Percentiles rank a stretch among this genome's conserved stretches.
These are phyloP conservation scores for Geranium incanum DNA, from an alignment of 441 rosid species.

Conservation along the genomic window DNA sequence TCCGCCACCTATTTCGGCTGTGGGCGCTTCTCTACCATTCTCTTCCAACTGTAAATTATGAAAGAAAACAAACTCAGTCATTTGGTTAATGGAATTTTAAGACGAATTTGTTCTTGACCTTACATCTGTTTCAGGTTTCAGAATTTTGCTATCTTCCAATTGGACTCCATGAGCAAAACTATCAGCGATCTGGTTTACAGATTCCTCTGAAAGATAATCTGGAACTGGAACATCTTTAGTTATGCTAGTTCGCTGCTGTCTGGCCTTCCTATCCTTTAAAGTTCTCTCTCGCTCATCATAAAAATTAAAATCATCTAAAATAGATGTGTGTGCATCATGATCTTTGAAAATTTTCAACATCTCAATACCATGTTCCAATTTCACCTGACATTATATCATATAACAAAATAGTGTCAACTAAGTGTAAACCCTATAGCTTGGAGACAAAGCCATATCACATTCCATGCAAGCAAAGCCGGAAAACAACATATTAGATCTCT, in stretches of 20 bases:
- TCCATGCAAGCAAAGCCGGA: neutral
- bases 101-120: neutral
- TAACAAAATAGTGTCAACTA: conserved; percentile 14
- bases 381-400: conserved; percentile 44
- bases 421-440: neutral
- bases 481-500: neutral
- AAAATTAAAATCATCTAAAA: conserved; percentile 64
- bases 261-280: conserved; percentile 44
- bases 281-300: conserved; percentile 57
- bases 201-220: conserved; percentile 15
- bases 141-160: conserved; percentile 16
- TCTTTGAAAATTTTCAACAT: conserved; percentile 68
- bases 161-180: conserved; percentile 16
- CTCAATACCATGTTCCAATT: conserved; percentile 60
- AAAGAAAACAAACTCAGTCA: neutral
- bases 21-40: neutral
- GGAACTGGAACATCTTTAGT: conserved; percentile 13
- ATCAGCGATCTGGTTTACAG: conserved; percentile 17
- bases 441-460: neutral
- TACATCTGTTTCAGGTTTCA: conserved; percentile 15
- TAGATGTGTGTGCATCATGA: conserved; percentile 44
- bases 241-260: conserved; percentile 17
- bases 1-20: neutral
- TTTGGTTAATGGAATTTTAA: neutral
- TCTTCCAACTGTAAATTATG: neutral